Conservation (phyloP, 148 eudicot genomes). For the Rhododendron kiyosumense region DNA sequence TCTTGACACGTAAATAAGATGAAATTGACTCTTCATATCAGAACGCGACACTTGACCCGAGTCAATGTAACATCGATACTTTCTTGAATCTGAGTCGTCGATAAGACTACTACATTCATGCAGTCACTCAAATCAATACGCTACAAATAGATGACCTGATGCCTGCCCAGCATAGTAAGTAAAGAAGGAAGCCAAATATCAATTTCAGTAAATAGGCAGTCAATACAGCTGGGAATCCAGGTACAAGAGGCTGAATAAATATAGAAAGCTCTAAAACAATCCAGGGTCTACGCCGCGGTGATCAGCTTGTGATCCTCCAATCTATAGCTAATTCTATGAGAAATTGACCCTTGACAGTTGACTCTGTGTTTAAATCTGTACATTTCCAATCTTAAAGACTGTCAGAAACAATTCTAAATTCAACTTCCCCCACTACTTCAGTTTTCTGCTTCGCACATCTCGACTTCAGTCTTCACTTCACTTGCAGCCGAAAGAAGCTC, state of each 20-base stretch:
- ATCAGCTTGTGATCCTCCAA: constrained; percentile 39
- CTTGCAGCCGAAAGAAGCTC: constrained; percentile 54
- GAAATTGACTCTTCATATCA: neutral
- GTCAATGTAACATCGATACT: neutral
- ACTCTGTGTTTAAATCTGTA: constrained; percentile 28
- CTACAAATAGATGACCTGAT: neutral
- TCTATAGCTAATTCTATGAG: constrained; percentile 25
- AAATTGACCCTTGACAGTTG: constrained; percentile 11
- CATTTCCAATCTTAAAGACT: constrained; percentile 18
- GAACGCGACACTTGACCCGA: neutral
- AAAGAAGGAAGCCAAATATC: constrained; percentile 9
- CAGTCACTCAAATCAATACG: neutral
- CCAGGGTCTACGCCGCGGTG: constrained; percentile 25
- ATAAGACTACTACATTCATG: neutral
- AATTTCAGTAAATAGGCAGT: constrained; percentile 21
- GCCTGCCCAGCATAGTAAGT: neutral
- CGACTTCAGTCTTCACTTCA: constrained; percentile 25
- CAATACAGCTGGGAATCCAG: constrained; percentile 23
- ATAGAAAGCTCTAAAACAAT: constrained; percentile 41
- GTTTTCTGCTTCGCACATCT: constrained; percentile 13
- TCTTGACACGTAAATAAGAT: neutral
- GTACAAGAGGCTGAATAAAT: constrained; percentile 32
- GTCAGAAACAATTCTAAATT: constrained; percentile 15
- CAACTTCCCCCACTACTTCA: constrained; percentile 6
- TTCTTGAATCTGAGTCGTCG: neutral